A percentile compares a stretch with the other conserved stretches of the same genome.
Evolutionary conservation across 192 early-diverging fungal genomes (phyloP).

Genomic region (Oehlia diaphana): DNA sequence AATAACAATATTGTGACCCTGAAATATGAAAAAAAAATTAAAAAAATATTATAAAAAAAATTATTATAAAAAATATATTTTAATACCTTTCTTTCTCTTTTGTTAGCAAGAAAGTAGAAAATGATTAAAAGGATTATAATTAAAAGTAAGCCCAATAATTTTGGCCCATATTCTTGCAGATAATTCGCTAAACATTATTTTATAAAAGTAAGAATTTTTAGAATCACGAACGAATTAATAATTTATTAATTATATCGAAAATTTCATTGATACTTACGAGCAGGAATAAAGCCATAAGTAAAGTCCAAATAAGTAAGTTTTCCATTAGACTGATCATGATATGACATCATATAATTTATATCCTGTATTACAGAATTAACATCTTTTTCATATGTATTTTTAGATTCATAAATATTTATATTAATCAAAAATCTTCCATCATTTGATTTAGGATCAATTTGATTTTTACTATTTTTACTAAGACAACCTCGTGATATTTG

Average conservation of each 20-base stretch:
- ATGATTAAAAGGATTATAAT: no score
- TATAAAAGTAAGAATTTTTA: no score
- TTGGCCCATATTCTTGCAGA: not conserved
- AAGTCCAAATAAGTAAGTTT: no score
- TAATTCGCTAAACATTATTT: not conserved
- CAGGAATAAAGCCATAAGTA: not conserved
- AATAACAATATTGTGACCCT: conserved; percentile 15
- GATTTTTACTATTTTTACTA: not conserved
- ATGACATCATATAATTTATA: not conserved
- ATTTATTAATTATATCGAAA: no score
- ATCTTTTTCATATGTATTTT: not conserved
- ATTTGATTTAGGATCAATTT: not conserved
- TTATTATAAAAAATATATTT: no score
- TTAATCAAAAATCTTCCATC: not conserved
- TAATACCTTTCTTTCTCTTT: no score
- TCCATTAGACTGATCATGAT: not conserved
- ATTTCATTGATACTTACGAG: not conserved
- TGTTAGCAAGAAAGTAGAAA: no score
- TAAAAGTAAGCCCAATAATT: not conserved
- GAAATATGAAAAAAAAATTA: no score
- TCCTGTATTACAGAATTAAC: not conserved
- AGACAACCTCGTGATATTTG: not conserved
- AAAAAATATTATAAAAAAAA: no score
- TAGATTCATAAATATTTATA: not conserved
- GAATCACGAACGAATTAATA: no score